These are phyloP conservation scores for Erysimum cheiranthoides DNA, from an alignment of 345 rosid species.

Conservation along the genomic window DNA sequence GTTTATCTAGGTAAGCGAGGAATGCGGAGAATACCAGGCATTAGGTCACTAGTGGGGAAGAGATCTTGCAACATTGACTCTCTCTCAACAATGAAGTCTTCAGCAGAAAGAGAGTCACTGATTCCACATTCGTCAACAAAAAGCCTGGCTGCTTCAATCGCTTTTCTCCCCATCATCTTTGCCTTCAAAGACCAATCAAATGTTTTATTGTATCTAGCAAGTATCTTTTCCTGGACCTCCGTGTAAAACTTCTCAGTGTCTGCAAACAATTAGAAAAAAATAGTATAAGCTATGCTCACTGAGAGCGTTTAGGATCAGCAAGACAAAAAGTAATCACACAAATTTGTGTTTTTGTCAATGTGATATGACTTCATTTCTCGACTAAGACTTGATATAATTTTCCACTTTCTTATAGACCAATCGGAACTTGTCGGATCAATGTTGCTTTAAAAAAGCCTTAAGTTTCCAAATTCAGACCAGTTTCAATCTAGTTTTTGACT, in stretches of 20 bases:
- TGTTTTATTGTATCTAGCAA: constrained; percentile 79
- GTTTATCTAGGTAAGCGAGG: not conserved
- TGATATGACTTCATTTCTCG: no score
- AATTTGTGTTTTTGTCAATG: no score
- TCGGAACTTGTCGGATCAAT: not conserved
- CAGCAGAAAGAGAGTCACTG: constrained; percentile 80
- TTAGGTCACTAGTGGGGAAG: constrained; percentile 85
- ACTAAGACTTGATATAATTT: not conserved
- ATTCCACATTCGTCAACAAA: constrained; percentile 86
- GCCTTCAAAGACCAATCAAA: constrained; percentile 96
- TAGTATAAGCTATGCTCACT: not conserved
- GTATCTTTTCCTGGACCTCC: constrained; percentile 83
- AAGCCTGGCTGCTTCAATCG: constrained; percentile 77
- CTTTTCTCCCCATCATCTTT: constrained; percentile 97
- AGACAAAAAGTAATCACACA: not conserved
- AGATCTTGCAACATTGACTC: constrained; percentile 74
- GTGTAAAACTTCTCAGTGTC: constrained; percentile 96
- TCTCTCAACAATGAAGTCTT: constrained; percentile 77
- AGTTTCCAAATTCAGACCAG: constrained; percentile 1
- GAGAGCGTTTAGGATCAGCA: not conserved
- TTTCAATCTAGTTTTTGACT: not conserved
- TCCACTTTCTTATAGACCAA: not conserved
- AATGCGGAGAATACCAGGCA: constrained; percentile 64
- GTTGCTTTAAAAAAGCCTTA: not conserved
- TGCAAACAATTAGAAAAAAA: constrained; percentile 43